These are phyloP conservation scores for Ephemerocybe angulata DNA, from an alignment of 768 basidiomycete genomes.

Conservation along the genomic window DNA sequence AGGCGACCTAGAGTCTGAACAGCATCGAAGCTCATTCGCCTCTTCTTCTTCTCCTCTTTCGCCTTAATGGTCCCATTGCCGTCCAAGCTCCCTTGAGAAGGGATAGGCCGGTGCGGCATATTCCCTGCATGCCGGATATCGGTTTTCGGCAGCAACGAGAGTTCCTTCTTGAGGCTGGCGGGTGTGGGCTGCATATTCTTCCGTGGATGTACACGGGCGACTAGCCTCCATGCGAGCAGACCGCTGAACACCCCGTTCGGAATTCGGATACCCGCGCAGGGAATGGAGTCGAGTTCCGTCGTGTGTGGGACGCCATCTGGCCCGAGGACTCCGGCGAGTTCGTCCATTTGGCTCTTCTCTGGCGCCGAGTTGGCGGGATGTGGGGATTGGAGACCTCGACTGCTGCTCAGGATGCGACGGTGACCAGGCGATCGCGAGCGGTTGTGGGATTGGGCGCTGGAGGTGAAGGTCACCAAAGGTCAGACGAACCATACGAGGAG, in stretches of 20 bases:
- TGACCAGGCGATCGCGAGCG: conserved; percentile 1
- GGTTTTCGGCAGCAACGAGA: neutral
- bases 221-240: conserved; percentile 29
- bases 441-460: neutral
- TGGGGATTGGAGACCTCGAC: neutral
- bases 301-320: conserved; percentile 24
- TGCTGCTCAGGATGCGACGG: neutral
- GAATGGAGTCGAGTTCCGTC: conserved; percentile 28
- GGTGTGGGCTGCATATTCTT: conserved; percentile 2
- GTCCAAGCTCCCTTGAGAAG: neutral
- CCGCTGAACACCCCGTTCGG: conserved; percentile 26
- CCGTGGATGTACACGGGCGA: conserved; percentile 19
- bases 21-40: neutral
- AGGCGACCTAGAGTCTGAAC: neutral
- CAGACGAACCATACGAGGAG: neutral
- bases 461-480: neutral
- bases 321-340: conserved; percentile 22
- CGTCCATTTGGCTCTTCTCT: neutral
- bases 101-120: neutral
- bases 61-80: neutral
- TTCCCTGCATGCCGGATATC: neutral
- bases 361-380: neutral
- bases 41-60: neutral
- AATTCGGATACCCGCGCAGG: conserved; percentile 30
- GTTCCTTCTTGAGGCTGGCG: conserved; percentile 13